These are phyloP conservation scores for Trichoderma virens DNA, from an alignment of 495 filamentous ascomycete species.

Conservation along the genomic window DNA sequence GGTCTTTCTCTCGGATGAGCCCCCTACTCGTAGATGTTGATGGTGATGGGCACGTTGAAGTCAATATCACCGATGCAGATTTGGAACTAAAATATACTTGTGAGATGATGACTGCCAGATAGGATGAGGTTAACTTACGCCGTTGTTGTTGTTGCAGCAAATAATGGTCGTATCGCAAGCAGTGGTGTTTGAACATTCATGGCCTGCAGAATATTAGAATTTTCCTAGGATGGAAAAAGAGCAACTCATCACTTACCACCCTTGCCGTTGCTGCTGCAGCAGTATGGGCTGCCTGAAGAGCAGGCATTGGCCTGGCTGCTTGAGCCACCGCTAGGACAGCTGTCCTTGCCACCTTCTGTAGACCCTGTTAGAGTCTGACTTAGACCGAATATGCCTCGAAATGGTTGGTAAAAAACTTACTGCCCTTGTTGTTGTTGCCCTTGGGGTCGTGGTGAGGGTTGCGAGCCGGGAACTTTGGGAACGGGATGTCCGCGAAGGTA, in stretches of 20 bases:
- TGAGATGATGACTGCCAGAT: too few relatives aligned
- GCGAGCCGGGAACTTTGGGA: neutral
- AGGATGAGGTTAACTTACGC: too few relatives aligned
- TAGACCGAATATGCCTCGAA: neutral
- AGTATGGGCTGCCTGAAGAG: neutral
- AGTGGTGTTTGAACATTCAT: too few relatives aligned
- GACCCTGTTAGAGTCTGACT: neutral
- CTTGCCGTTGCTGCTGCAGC: neutral
- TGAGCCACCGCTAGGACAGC: neutral
- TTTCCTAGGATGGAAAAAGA: neutral
- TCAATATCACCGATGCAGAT: too few relatives aligned
- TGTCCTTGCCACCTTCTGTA: neutral
- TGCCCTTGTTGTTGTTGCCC: neutral
- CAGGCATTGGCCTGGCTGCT: neutral
- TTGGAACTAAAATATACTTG: too few relatives aligned
- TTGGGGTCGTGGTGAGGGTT: too few relatives aligned
- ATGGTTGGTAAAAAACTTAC: neutral
- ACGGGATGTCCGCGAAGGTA: neutral
- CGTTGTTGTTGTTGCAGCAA: too few relatives aligned
- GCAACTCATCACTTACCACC: neutral
- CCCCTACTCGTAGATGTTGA: too few relatives aligned
- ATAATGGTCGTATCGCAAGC: too few relatives aligned
- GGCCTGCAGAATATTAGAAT: neutral
- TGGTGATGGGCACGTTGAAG: too few relatives aligned
- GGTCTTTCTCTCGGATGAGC: too few relatives aligned